Base-by-base conservation (phyloP, 2,329 filamentous ascomycete species). In the Sporothrix pallida region DNA sequence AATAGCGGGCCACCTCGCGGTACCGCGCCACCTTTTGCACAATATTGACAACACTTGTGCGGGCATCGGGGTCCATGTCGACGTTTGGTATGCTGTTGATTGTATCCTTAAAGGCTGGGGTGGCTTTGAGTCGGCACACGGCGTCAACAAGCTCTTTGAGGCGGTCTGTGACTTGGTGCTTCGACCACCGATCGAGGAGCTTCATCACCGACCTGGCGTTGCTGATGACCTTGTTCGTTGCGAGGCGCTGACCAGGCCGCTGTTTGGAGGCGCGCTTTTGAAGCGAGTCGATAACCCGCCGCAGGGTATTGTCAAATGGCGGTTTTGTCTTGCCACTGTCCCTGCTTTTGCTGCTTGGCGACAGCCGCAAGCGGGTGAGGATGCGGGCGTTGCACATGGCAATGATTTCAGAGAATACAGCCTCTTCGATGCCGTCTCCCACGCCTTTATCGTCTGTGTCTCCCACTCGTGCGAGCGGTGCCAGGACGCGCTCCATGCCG, bases 21-120 rank as follows among this genome's bases (percentile, higher is more conserved):
- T 84, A 85, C 70, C 81, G 78, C 10, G 81, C 78, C 2, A 84
- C 78, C 73, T 84, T 85, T 0, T 23, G 68, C 0, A 84, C 69
- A 2, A 76, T 76, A 3, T n/a, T 46, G 2, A 74, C 9, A 26
- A 79, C 8, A 20, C 37, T 70, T 7, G 37, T 20, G 3, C 56
- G 44, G n/a, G 26, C 7, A 3, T 5, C 13, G 2, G 44, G 48
- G 1, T 48, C 20, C n/a, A 65, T 44, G 31, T 73, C 46, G 9
- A 8, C 9, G 15, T 65, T 72, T 46, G 60, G 26, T 37, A 70
- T 46, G 15, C 17, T 2, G 26, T n/a, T 26, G 26, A 70, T 56
- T 1, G 42, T 37, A 2, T 26, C 1, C 15, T 31, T 12, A 2
- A 72, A 20, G 6, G 46, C 70, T 5, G 44, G 7, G 17, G 23